phyloP scores from a whole-genome alignment of 75 land plant genomes.

The Selaginella moellendorffii region DNA sequence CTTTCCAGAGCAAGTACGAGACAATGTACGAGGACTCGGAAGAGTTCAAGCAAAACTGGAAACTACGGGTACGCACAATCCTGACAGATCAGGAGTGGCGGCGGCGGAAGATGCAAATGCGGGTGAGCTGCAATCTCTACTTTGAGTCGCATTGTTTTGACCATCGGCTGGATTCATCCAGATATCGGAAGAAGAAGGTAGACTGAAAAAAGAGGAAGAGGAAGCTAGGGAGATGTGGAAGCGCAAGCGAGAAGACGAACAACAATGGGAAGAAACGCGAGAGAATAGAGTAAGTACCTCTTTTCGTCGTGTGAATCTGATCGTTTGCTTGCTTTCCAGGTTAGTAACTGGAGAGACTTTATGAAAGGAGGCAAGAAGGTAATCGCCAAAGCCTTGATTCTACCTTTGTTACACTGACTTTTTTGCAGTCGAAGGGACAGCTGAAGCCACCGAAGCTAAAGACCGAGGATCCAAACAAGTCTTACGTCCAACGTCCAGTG shows the following conservation, averaged over 20 bases:
- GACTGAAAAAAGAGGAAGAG: constrained; percentile 96
- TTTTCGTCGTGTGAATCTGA: too few relatives aligned
- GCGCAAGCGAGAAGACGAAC: constrained; percentile 89
- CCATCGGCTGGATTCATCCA: too few relatives aligned
- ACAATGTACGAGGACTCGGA: constrained; percentile 68
- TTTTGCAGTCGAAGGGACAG: constrained; percentile 95
- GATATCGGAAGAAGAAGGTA: constrained; percentile 98
- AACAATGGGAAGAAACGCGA: constrained; percentile 98
- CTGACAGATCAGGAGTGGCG: constrained; percentile 96
- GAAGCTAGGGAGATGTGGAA: constrained; percentile 97
- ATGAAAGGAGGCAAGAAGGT: constrained; percentile 96
- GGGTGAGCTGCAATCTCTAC: too few relatives aligned
- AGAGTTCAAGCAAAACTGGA: constrained; percentile 67
- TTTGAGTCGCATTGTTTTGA: too few relatives aligned
- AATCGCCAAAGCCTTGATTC: too few relatives aligned
- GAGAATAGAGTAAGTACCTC: constrained; percentile 56
- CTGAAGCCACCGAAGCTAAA: constrained; percentile 92
- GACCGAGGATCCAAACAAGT: constrained; percentile 98
- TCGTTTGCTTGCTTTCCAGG: constrained; percentile 40
- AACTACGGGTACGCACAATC: constrained; percentile 69
- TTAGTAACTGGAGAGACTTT: constrained; percentile 97
- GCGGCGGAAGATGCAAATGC: constrained; percentile 86
- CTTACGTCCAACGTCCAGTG: constrained; percentile 96
- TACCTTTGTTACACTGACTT: too few relatives aligned
- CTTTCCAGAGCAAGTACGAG: constrained; percentile 68